Evolutionary conservation across 495 filamentous ascomycete genomes (phyloP).

Genomic region (Tuber brumale): DNA sequence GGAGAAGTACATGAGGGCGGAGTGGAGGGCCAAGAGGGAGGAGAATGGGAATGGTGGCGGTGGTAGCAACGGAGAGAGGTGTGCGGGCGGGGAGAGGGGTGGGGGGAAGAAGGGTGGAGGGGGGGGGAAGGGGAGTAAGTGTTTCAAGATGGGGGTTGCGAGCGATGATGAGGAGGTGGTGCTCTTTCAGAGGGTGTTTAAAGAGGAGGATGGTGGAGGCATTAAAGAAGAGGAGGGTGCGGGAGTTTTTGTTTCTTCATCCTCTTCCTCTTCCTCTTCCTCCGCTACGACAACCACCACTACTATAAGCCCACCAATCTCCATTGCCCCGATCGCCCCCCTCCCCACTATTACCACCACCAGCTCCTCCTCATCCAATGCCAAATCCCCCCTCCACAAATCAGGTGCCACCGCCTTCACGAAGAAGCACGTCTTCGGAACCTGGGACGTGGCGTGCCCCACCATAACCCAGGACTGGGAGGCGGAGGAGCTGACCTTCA

Average conservation of each 20-base stretch:
- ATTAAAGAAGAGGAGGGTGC: not conserved
- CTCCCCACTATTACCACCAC: not conserved
- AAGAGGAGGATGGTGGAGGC: not conserved
- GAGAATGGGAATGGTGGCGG: not conserved
- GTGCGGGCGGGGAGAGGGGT: constrained; percentile 24
- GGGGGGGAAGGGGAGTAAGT: not conserved
- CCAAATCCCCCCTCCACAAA: constrained; percentile 5
- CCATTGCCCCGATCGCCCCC: not conserved
- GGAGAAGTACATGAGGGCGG: constrained; percentile 35
- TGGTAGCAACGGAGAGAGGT: constrained; percentile 7
- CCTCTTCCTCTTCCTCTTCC: not conserved
- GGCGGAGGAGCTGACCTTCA: constrained; percentile 19
- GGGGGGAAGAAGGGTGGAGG: constrained; percentile 5
- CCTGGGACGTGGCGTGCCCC: constrained; percentile 32
- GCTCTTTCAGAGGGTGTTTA: constrained; percentile 7
- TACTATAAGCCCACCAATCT: not conserved
- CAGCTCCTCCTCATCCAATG: not conserved
- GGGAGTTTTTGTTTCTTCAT: too few species aligned
- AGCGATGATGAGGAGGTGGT: constrained; percentile 9
- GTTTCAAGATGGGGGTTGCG: constrained; percentile 21
- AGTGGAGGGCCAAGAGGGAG: constrained; percentile 28
- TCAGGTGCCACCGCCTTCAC: constrained; percentile 25
- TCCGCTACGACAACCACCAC: not conserved
- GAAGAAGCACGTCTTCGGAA: constrained; percentile 30
- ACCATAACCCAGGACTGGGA: constrained; percentile 22